phyloP scores from a whole-genome alignment of 108 stramenopile species.

The Hondaea fermentalgiana region DNA sequence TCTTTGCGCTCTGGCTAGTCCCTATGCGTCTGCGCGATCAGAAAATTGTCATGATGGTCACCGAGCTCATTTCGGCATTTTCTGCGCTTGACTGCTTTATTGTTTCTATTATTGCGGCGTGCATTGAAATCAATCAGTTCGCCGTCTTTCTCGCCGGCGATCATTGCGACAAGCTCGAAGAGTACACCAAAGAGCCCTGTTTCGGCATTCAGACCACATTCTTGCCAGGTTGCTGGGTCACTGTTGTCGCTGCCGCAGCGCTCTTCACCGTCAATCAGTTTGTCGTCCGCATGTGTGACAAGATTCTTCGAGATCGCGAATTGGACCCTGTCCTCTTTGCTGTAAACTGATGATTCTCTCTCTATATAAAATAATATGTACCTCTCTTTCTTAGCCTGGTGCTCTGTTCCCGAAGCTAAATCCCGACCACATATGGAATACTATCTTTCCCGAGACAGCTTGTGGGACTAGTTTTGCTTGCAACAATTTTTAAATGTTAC shows the following conservation, averaged over 20 bases:
- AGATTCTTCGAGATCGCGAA: background rate
- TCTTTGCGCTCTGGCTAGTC: constrained; percentile 55
- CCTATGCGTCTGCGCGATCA: constrained; percentile 58
- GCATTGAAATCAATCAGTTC: constrained; percentile 57
- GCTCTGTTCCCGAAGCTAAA: too few relatives aligned
- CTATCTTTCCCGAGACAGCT: too few relatives aligned
- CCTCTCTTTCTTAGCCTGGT: too few relatives aligned
- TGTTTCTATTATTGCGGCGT: constrained; percentile 60
- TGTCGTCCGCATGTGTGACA: background rate
- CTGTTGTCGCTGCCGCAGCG: background rate
- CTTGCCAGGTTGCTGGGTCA: background rate
- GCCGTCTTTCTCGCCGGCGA: constrained; percentile 29
- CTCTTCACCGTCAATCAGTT: background rate
- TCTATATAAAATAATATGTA: too few relatives aligned
- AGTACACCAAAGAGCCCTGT: constrained; percentile 5
- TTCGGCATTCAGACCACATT: background rate
- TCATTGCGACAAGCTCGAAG: constrained; percentile 21
- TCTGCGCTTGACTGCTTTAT: constrained; percentile 77
- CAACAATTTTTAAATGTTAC: too few relatives aligned
- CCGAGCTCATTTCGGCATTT: constrained; percentile 70
- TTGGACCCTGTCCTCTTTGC: background rate
- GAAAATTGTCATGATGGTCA: constrained; percentile 53
- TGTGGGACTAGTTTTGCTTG: too few relatives aligned
- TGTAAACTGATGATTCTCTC: too few relatives aligned
- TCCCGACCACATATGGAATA: too few relatives aligned